Evolutionary conservation across 306 rosid genomes (phyloP).

Genomic region (Ceratonia siliqua): DNA sequence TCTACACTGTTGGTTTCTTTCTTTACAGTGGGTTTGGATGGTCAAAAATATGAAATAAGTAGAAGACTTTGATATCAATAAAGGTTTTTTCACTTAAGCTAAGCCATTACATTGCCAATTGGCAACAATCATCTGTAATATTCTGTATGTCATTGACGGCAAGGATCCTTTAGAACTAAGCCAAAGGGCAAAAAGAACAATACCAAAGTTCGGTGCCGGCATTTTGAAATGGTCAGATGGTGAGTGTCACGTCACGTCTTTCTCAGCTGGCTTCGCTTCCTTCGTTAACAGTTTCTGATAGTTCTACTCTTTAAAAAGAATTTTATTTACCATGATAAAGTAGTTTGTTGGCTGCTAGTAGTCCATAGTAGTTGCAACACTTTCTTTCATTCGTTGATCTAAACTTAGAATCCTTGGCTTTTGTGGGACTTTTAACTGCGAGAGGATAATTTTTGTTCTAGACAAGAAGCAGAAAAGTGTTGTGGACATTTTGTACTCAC

Average conservation of each 20-base stretch:
- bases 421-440: no score
- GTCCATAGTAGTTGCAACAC: neutral
- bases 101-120: slow-evolving; percentile 43
- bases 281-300: slow-evolving; percentile 7
- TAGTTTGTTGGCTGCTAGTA: neutral
- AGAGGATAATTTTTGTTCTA: neutral
- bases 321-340: neutral
- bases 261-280: slow-evolving; percentile 20
- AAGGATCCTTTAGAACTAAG: neutral
- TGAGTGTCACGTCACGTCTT: slow-evolving; percentile 15
- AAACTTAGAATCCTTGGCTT: no score
- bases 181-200: slow-evolving; percentile 18
- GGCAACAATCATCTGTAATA: slow-evolving; percentile 22
- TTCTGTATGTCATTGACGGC: slow-evolving; percentile 9
- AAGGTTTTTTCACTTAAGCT: slow-evolving; percentile 21
- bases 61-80: slow-evolving; percentile 1
- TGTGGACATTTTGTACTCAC: neutral
- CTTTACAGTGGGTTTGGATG: neutral
- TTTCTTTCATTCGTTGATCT: neutral
- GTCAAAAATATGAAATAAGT: slow-evolving; percentile 18
- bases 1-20: neutral
- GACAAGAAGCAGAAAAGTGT: neutral
- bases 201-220: slow-evolving; percentile 53
- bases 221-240: slow-evolving; percentile 41
- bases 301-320: neutral